Base-by-base conservation (phyloP, 2,329 filamentous ascomycete species). In the Colletotrichum tabaci region DNA sequence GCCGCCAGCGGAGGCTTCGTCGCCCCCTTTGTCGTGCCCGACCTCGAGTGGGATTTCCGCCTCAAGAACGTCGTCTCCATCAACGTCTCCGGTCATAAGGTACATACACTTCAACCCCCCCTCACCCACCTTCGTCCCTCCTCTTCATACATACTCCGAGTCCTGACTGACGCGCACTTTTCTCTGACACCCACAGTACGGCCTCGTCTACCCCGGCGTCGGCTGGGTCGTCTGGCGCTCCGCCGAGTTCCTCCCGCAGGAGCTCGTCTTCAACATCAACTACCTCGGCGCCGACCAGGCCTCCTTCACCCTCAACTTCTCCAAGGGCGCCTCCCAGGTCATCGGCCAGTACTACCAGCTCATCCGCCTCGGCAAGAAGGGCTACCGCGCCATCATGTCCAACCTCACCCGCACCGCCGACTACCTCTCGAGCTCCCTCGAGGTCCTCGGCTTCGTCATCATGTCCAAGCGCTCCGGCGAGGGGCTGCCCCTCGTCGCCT, bases 201-300 rank as follows among this genome's bases (percentile, higher is more conserved):
- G 87, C 23, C 85, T 90, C 23, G 86, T 97, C 61, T 98, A 98
- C 80, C 95, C 95, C 0, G 95, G 96, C 81, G 94, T 98, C 16
- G 96, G 96, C 70, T 98, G 96, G 96, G 91, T 96, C 13, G 87
- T 98, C 75, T 98, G 95, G 95, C 91, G 95, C 58, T 89, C 91
- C 49, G 89, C 94, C 61, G 92, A 96, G 81, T 96, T 88, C 83
- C 88, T 98, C 3, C 96, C 96, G 9, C 88, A 96, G 79, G 95
- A 98, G 78, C 91, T 98, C 26, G 94, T 98, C 77, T 98, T 98
- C 90, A 98, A 98, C 88, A 98, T 98, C 89, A 98, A 98, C 88
- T 98, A 98, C 84, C 92, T 98, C 7, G 96, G 96, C 61, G 95
- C 96, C 13, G 94, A 98, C 79, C 96, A 98, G 81, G 93, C 95